These are phyloP conservation scores for Pilobolus umbonatus DNA, from an alignment of 192 early-diverging fungal genomes.

Conservation along the genomic window DNA sequence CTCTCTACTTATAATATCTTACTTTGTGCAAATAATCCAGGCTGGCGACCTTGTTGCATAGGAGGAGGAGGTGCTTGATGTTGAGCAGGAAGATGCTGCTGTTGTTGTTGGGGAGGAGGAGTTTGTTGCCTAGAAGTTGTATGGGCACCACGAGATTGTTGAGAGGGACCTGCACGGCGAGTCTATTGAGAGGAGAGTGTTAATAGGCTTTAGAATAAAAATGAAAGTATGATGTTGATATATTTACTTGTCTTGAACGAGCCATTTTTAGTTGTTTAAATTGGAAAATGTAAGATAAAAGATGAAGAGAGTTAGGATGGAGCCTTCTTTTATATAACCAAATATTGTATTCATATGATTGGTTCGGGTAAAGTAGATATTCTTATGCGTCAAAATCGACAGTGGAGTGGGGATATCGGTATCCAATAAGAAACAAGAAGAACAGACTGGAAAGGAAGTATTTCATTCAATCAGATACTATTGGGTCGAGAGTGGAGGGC, in stretches of 20 bases:
- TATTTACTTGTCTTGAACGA: constrained; percentile 21
- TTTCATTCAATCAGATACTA: too few relatives aligned
- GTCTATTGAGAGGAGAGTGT: constrained; percentile 5
- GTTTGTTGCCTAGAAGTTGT: constrained; percentile 54
- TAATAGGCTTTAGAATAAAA: background rate
- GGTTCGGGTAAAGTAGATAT: constrained; percentile 12
- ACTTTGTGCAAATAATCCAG: constrained; percentile 73
- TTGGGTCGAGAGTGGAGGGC: too few relatives aligned
- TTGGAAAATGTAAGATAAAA: constrained; percentile 4
- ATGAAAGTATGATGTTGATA: background rate
- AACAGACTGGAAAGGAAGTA: too few relatives aligned
- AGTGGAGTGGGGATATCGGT: too few relatives aligned
- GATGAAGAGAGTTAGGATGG: background rate
- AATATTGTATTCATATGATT: constrained; percentile 5
- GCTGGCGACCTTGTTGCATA: constrained; percentile 54
- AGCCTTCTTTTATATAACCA: background rate
- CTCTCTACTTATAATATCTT: background rate
- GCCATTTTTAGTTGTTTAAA: constrained; percentile 10
- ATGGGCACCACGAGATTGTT: constrained; percentile 45
- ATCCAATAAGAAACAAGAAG: too few relatives aligned
- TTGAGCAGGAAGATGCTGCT: constrained; percentile 16
- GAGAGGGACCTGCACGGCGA: constrained; percentile 38
- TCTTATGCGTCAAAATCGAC: background rate
- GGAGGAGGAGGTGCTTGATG: constrained; percentile 36
- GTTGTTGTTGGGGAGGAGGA: constrained; percentile 41